Conservation (phyloP, 2,329 filamentous ascomycete species). For the Fusarium sp. region DNA sequence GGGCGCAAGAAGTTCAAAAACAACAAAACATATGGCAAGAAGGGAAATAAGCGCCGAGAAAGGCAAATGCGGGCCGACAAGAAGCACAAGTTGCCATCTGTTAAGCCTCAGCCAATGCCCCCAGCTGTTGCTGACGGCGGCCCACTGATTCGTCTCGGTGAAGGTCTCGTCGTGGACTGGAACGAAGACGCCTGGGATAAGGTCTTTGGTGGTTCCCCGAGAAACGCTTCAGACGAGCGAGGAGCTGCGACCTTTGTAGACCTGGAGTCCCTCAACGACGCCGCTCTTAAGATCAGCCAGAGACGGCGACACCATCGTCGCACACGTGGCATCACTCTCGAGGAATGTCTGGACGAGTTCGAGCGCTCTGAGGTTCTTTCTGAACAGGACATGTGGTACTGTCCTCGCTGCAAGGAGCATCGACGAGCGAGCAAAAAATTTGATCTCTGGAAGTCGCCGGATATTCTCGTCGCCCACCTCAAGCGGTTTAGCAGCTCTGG, state of each 20-base stretch:
- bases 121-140: conserved; percentile 64
- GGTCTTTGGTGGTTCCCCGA: conserved; percentile 73
- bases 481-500: conserved; percentile 94
- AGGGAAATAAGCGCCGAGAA: conserved; percentile 64
- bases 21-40: conserved; percentile 65
- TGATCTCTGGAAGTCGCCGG: conserved; percentile 95
- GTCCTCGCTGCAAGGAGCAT: conserved; percentile 94
- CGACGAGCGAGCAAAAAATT: conserved; percentile 95
- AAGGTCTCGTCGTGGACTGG: conserved; percentile 93
- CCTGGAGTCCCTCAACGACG: conserved; percentile 70
- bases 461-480: conserved; percentile 94
- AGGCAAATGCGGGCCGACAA: conserved; percentile 60
- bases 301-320: conserved; percentile 71
- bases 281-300: conserved; percentile 77
- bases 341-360: conserved; percentile 95
- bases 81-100: conserved; percentile 52
- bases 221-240: conserved; percentile 61
- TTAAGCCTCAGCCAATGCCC: conserved; percentile 56
- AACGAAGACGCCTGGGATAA: conserved; percentile 76
- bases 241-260: conserved; percentile 73
- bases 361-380: conserved; percentile 94
- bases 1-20: conserved; percentile 66
- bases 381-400: conserved; percentile 98
- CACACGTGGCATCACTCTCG: conserved; percentile 81
- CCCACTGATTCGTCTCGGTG: conserved; percentile 83